Evolutionary conservation across 805 yeast species (phyloP).

Genomic region (Saturnispora bothae): DNA sequence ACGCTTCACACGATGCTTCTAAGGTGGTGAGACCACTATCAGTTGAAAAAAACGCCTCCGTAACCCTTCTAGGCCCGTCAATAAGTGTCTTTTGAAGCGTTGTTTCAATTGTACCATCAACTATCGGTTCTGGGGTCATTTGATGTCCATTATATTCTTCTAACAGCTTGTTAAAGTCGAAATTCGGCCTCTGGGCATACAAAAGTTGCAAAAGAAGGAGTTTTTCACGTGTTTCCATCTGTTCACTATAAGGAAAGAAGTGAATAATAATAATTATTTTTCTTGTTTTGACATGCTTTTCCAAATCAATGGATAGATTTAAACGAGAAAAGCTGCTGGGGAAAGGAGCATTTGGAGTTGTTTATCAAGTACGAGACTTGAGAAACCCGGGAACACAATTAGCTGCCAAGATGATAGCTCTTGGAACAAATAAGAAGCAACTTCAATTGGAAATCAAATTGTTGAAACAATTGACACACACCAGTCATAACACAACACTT

Average conservation of each 20-base stretch:
- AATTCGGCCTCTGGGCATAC: constrained; percentile 6
- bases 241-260: not conserved
- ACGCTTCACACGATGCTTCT: constrained; percentile 1
- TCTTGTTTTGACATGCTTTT: not conserved
- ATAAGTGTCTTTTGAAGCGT: constrained; percentile 1
- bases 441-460: constrained; percentile 69
- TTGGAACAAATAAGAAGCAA: constrained; percentile 59
- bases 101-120: not conserved
- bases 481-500: constrained; percentile 31
- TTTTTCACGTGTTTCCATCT: constrained; percentile 2
- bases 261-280: not conserved
- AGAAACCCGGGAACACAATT: constrained; percentile 37
- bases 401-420: constrained; percentile 72
- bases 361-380: constrained; percentile 59
- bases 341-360: constrained; percentile 77
- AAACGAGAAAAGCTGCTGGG: constrained; percentile 37
- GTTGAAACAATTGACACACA: constrained; percentile 35
- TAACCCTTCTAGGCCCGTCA: constrained; percentile 4
- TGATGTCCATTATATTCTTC: constrained; percentile 1
- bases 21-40: constrained; percentile 1
- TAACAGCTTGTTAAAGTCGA: constrained; percentile 1
- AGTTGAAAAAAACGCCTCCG: constrained; percentile 1
- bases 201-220: constrained; percentile 3
- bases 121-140: not conserved
- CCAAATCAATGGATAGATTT: constrained; percentile 3